Base-by-base conservation (phyloP, 75 land plant species). In the Selaginella tamariscina region DNA sequence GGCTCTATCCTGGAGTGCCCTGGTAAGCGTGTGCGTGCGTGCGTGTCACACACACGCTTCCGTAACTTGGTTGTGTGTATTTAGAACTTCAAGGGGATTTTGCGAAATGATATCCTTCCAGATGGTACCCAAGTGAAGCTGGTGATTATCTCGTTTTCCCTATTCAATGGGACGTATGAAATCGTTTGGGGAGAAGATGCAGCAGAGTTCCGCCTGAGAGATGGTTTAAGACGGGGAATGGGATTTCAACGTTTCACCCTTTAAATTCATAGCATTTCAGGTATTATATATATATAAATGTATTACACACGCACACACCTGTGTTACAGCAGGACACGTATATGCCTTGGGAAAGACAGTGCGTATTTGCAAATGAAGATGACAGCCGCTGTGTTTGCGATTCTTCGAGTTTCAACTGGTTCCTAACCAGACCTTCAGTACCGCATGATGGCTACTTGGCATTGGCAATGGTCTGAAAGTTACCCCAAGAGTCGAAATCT, bases 161-260 rank as follows among this genome's bases (percentile, higher is more conserved):
- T 87, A 80, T 56, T 80, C 84, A 1, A 79, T 84, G 83, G 89
- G 82, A 23, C 60, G 89, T 32, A 82, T 84, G 87, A 75, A 75
- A 29, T 8, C 20, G 29, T 80, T 2, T 87, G 89, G 89, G 89
- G 89, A 1, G 32, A 23, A 0, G 86, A 87, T 65, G n/a, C n/a
- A n/a, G n/a, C n/a, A n/a, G n/a, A n/a, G n/a, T n/a, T n/a, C n/a
- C n/a, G 90, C 90, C 66, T 68, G 84, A 86, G 73, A 80, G 93
- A 54, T 88, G 93, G 93, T 55, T 88, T 23, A 24, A 33, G 32
- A 65, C 77, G 56, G 89, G 85, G 0, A 33, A 55, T 21, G 79
- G 82, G 72, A 33, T 23, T 56, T 71, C 80, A 0, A n/a, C n/a
- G 80, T 57, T 32, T 80, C 76, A 21, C 81, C 80, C 27, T 82